Evolutionary conservation across 2,329 filamentous ascomycete species (phyloP), one percentile per base, ranked within the genome.

Genomic region (Aspergillus costaricaensis): DNA sequence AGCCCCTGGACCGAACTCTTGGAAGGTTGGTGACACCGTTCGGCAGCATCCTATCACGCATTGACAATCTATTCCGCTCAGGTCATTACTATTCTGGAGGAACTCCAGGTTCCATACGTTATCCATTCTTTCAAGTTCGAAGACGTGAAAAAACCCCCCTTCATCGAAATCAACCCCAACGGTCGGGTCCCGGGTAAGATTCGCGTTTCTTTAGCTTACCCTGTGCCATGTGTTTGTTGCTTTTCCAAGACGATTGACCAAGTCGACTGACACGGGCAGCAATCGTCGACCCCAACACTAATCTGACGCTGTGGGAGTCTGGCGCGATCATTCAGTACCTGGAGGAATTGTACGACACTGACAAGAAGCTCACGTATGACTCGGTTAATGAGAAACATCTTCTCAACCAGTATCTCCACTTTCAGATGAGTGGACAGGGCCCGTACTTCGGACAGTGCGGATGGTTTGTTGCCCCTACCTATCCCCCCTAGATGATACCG

Each of bases 301-400:
- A 54, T 14, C 36, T 54, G 1, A 30, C 36, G 1, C 7, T 53
- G 4, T 53, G 50, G 36, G 50, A 41, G 67, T 80, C 77, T 12
- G 80, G 79, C 17, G 82, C 82, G 6, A 82, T 83, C 65, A 67
- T 84, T 58, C 75, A 80, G 59, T 84, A 83, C 58, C 65, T 84
- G 15, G 58, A 58, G 30, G 74, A 76, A 9, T 41, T 38, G 1
- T 61, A 61, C 50, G 59, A 61, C 19, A 49, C 10, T 0, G 50
- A 61, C 2, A 15, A 57, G 2, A 55, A 58, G n/a, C 23, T 58
- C 2, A 54, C 39, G 10, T 61, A 57, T 17, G 9, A 19, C 25
- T 6, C 55, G 1, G 5, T 57, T 0, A 23, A 39, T 3, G 59
- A 61, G 50, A 41, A 17, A 5, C 50, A 58, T 27, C 25, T 54